phyloP scores from a whole-genome alignment of 2,329 filamentous ascomycete genomes.

The Plectosphaerella cucumerina region DNA sequence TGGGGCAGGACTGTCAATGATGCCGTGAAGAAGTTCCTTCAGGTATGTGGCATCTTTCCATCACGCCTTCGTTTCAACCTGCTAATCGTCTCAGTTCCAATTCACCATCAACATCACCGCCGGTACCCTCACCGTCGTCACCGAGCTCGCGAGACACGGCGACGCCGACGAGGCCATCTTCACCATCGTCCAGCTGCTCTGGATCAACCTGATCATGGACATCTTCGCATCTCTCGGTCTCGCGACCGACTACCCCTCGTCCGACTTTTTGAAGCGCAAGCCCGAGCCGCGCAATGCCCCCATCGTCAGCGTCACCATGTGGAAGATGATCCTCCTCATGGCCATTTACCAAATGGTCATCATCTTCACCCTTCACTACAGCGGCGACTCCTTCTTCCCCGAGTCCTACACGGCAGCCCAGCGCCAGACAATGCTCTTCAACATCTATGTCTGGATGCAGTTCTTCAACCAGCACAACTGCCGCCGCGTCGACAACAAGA shows the following conservation, averaged over 20 bases:
- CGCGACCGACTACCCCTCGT: slow-evolving; percentile 32
- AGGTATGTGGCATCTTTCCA: slow-evolving; percentile 26
- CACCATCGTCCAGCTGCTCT: slow-evolving; percentile 54
- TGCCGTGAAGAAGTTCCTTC: slow-evolving; percentile 60
- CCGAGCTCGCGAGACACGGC: slow-evolving; percentile 33
- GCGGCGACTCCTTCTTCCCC: slow-evolving; percentile 45
- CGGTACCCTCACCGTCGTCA: slow-evolving; percentile 53
- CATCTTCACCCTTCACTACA: slow-evolving; percentile 59
- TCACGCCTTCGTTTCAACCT: too few species aligned
- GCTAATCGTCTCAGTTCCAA: slow-evolving; percentile 35
- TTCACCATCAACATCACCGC: slow-evolving; percentile 61
- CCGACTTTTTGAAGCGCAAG: slow-evolving; percentile 25
- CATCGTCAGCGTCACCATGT: slow-evolving; percentile 66
- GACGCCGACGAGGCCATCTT: slow-evolving; percentile 44
- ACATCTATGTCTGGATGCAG: slow-evolving; percentile 86
- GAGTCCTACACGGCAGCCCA: slow-evolving; percentile 18
- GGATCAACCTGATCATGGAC: slow-evolving; percentile 60
- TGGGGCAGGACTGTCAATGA: slow-evolving; percentile 63
- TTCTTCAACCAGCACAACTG: slow-evolving; percentile 86
- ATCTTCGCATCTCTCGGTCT: slow-evolving; percentile 52
- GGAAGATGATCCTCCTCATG: slow-evolving; percentile 80
- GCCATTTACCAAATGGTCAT: slow-evolving; percentile 65
- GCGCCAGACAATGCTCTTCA: slow-evolving; percentile 71
- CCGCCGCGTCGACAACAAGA: slow-evolving; percentile 74
- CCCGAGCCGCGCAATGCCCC: slow-evolving; percentile 23